Base-by-base conservation (phyloP, 78 protist species). In the Cavenderia fasciculata region DNA sequence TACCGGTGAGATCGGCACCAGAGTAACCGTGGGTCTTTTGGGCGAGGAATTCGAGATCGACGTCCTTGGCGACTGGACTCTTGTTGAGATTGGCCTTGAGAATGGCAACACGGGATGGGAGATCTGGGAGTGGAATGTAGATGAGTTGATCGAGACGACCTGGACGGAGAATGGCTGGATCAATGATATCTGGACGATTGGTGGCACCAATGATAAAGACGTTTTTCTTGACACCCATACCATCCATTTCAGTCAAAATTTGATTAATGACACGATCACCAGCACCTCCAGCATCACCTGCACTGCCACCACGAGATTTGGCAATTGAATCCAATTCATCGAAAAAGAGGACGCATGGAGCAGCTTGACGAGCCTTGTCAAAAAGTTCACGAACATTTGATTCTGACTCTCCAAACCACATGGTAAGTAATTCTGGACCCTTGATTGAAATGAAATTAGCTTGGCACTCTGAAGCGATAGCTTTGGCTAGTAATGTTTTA, bases 391-490 rank as follows among this genome's bases (percentile, higher is more conserved):
- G 98, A 59, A 99, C 99, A 69, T 99, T 98, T 21, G 99, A 97
- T 92, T 99, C 99, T 43, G 99, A 97, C 95, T 99, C 99, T 36
- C 99, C 99, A 59, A 99, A 98, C 99, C 99, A 99, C 99, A 99
- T 99, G 44, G 99, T 98, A 43, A 87, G 51, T 6, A 96, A 93
- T 52, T 94, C 95, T 79, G 98, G 95, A 41, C 98, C 99, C 98
- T 99, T 99, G 95, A 99, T 97, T 14, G 98, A 94, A 92, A 99
- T 99, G 95, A 99, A 99, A 96, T 99, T 99, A 89, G 99, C 99
- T 89, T 97, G 99, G 94, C 99, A 98, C 86, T 99, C 99, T 77
- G 98, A 98, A 56, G 99, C 99, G 54, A 99, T 97, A 59, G 99
- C 99, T 95, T 99, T 99, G 87, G 99, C 99, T 29, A 99, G 94